These are phyloP conservation scores for Actinomortierella ambigua DNA, from an alignment of 371 early-diverging fungal species.

Conservation along the genomic window DNA sequence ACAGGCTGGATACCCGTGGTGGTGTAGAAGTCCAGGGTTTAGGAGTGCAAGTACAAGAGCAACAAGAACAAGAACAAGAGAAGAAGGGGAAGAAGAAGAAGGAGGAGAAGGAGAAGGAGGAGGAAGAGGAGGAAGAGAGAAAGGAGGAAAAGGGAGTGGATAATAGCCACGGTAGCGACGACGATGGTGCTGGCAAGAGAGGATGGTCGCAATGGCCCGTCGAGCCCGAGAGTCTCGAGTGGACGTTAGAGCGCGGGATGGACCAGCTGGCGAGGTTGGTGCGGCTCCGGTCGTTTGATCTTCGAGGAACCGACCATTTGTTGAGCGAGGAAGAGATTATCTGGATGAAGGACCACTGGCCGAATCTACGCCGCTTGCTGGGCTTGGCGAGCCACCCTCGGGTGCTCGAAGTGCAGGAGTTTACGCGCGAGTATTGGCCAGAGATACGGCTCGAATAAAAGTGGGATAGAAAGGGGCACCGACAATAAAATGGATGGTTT, in stretches of 20 bases:
- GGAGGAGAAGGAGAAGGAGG: too few relatives aligned
- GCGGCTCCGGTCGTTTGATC: constrained; percentile 5
- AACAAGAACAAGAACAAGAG: too few relatives aligned
- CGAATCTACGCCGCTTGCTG: constrained; percentile 5
- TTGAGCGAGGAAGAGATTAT: constrained; percentile 2
- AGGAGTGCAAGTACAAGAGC: too few relatives aligned
- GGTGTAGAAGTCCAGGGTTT: not conserved
- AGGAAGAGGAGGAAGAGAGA: too few relatives aligned
- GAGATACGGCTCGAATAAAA: constrained; percentile 13
- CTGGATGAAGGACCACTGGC: constrained; percentile 12
- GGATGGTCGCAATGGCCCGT: too few relatives aligned
- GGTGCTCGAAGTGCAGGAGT: not conserved
- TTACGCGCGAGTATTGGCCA: constrained; percentile 7
- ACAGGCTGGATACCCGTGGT: too few relatives aligned
- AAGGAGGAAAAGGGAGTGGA: too few relatives aligned
- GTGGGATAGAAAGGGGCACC: not conserved
- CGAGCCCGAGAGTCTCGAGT: constrained; percentile 4
- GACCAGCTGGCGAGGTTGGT: constrained; percentile 1
- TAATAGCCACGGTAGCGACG: too few relatives aligned
- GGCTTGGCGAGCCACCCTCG: constrained; percentile 1
- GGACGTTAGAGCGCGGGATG: constrained; percentile 3
- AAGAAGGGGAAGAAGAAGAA: too few relatives aligned
- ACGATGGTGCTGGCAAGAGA: too few relatives aligned
- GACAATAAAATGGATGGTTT: not conserved
- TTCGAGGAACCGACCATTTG: not conserved